Evolutionary conservation across 805 yeast genomes (phyloP).

Genomic region (Metschnikowia arizonensis): DNA sequence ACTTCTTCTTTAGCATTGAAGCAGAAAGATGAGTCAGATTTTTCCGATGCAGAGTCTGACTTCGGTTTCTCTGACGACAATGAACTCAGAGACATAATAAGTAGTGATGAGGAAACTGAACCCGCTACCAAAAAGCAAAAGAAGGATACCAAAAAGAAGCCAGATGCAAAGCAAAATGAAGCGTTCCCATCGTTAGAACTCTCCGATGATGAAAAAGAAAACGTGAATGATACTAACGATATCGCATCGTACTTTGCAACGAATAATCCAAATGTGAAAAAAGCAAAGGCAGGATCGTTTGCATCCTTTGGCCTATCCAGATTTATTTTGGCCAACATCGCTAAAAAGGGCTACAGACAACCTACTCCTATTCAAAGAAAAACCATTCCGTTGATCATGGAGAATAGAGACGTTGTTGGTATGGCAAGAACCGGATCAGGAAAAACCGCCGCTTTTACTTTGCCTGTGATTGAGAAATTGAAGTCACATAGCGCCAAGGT

Average conservation of each 20-base stretch:
- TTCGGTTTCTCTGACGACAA: constrained; percentile 18
- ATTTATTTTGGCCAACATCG: constrained; percentile 60
- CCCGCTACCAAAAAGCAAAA: constrained; percentile 27
- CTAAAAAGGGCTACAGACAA: constrained; percentile 82
- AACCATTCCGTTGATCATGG: constrained; percentile 85
- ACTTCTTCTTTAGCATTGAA: constrained; percentile 55
- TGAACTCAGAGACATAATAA: constrained; percentile 43
- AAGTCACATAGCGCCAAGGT: constrained; percentile 80
- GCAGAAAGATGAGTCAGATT: constrained; percentile 29
- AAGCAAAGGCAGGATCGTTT: constrained; percentile 75
- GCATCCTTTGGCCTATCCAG: constrained; percentile 87
- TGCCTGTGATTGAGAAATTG: constrained; percentile 84
- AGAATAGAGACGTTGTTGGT: constrained; percentile 91
- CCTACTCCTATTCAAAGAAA: constrained; percentile 98
- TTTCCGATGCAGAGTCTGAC: constrained; percentile 12
- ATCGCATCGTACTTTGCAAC: constrained; percentile 40
- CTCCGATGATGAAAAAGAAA: constrained; percentile 41
- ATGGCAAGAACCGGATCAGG: constrained; percentile 99
- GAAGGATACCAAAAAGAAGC: constrained; percentile 19
- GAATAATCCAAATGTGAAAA: constrained; percentile 46
- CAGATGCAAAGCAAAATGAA: constrained; percentile 12
- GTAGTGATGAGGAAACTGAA: constrained; percentile 37
- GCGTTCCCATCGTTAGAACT: constrained; percentile 50
- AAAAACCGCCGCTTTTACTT: constrained; percentile 93
- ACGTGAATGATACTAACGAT: constrained; percentile 41